phyloP scores from a whole-genome alignment of 495 filamentous ascomycete genomes.

The Talaromyces trachyspermus region DNA sequence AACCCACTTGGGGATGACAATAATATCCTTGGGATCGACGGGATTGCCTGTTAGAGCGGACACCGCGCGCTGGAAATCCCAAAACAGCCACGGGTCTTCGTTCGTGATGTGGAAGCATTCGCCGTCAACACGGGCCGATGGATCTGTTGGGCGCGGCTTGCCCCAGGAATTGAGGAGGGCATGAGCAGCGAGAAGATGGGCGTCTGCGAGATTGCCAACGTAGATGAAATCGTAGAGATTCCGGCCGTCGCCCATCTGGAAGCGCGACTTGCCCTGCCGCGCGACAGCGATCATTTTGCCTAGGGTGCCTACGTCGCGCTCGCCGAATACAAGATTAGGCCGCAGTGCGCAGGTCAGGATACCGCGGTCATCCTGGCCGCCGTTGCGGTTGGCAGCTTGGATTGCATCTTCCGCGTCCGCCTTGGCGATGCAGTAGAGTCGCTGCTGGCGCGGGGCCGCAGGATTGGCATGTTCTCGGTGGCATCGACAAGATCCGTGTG shows the following conservation, averaged over 20 bases:
- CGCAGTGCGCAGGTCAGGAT: constrained; percentile 19
- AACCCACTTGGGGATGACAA: constrained; percentile 5
- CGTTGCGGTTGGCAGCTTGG: constrained; percentile 19
- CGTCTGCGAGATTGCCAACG: constrained; percentile 51
- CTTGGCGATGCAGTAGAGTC: constrained; percentile 23
- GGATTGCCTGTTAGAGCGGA: no score
- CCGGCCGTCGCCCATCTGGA: constrained; percentile 17
- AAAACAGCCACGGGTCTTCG: no score
- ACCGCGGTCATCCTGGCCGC: constrained; percentile 8
- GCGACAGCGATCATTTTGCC: constrained; percentile 14
- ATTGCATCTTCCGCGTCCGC: constrained; percentile 21
- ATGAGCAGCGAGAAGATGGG: no score
- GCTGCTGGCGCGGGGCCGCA: constrained; percentile 16
- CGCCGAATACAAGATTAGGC: constrained; percentile 18
- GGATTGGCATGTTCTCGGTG: constrained; percentile 20
- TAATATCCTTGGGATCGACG: constrained; percentile 2
- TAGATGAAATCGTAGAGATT: constrained; percentile 17
- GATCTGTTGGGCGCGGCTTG: no score
- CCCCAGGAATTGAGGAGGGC: no score
- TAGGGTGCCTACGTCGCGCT: constrained; percentile 14
- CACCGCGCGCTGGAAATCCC: no score
- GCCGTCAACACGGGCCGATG: no score
- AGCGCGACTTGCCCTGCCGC: constrained; percentile 11
- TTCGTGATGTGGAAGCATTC: no score
- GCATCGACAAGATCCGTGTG: constrained; percentile 17